Conservation (phyloP, 2,329 filamentous ascomycete species). For the Gaeumannomyces sp. region DNA sequence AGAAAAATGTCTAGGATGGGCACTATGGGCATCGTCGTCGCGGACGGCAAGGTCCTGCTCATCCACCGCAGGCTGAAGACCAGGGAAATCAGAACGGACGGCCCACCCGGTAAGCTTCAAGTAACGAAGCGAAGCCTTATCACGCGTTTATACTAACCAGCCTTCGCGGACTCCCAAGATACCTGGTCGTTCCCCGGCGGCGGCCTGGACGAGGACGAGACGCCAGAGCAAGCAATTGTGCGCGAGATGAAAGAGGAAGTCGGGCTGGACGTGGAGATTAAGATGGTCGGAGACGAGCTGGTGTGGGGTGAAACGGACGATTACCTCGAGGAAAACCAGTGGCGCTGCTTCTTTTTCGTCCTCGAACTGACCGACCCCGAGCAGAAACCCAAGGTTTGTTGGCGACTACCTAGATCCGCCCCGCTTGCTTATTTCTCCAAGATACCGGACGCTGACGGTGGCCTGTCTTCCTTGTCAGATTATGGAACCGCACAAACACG, state of each 20-base stretch:
- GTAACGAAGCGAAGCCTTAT: background rate
- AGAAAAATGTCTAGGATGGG: background rate
- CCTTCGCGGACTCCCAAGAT: background rate
- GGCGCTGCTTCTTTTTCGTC: constrained; percentile 3
- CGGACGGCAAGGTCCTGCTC: background rate
- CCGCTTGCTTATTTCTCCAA: background rate
- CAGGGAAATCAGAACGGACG: background rate
- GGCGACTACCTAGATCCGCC: too few species aligned
- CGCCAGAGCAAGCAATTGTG: constrained; percentile 3
- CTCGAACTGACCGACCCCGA: background rate
- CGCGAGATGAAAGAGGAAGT: constrained; percentile 7
- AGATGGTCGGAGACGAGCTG: background rate
- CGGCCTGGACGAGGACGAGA: constrained; percentile 5
- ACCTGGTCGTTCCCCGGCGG: constrained; percentile 4
- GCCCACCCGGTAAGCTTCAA: background rate
- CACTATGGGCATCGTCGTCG: constrained; percentile 2
- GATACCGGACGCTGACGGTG: background rate
- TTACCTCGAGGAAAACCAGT: background rate
- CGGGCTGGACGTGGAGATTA: constrained; percentile 1
- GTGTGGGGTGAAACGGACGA: constrained; percentile 5
- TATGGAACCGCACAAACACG: constrained; percentile 1
- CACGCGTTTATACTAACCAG: background rate
- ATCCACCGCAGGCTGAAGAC: background rate
- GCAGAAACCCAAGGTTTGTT: constrained; percentile 2
- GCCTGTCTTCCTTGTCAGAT: background rate